Evolutionary conservation across 305 asterid genomes (phyloP), one percentile per base, ranked within the genome.

Genomic region (Solanum hybrid): DNA sequence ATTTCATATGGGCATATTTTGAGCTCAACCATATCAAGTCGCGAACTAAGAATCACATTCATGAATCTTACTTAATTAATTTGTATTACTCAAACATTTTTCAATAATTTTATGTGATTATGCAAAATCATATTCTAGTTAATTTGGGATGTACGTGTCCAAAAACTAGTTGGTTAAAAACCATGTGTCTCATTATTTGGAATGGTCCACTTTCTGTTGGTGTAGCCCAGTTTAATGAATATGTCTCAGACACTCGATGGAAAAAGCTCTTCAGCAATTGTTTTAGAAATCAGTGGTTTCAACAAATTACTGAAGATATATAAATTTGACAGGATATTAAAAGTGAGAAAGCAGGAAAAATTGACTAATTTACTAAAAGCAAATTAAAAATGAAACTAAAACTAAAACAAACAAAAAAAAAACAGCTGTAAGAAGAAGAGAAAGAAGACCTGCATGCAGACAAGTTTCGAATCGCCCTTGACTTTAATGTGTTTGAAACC

Each of bases 401-500:
- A 60, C 3, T 20, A 20, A 17, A 60, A 37, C 42, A 37, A 37
- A 37, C 11, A 37, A 56, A 20, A 5, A 16, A 29, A 42, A 71
- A 26, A 26, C 34, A 36, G 8, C 78, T 35, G 85, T 29, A 73
- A 29, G 60, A 32, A 64, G 84, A 76, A 34, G 34, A 46, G 79
- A 88, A 82, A 38, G 32, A 14, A 86, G 82, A 97, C 99, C 99
- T 97, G 99, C 99, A 97, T 96, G 95, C 98, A 95, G 86, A 97
- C 99, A 89, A 96, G 99, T 91, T 97, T 97, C 80, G 99, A 97
- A 92, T 96, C 99, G 77, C 99, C 99, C 90, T 93, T 96, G 76
- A 95, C 95, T 26, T 95, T 94, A 79, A 96, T 92, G 90, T 96
- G 98, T 89, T 95, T 96, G 90, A 95, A 96, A 79, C 99, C 99